Percentiles rank a stretch among this genome's conserved stretches.
These are phyloP conservation scores for Colletotrichum sp. DNA, from an alignment of 2,329 filamentous ascomycete genomes.

Conservation along the genomic window DNA sequence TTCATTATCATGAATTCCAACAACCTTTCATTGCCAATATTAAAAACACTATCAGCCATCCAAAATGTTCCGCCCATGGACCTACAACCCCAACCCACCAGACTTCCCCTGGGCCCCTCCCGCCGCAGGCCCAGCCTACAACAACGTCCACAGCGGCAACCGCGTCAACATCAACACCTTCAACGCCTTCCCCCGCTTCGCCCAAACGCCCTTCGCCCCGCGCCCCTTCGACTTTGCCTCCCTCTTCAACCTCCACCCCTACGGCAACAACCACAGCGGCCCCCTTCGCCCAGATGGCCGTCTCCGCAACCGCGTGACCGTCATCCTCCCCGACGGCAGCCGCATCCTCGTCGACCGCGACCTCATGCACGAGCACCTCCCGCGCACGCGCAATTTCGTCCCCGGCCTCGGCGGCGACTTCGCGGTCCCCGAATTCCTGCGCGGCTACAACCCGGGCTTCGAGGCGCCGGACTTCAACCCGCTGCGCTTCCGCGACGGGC, in stretches of 20 bases:
- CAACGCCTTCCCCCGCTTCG: not conserved
- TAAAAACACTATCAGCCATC: rapidly evolving
- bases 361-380: slow-evolving; percentile 11
- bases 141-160: not conserved
- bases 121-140: not conserved
- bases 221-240: not conserved
- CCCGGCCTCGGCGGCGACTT: not conserved
- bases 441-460: slow-evolving; percentile 6
- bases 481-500: not conserved
- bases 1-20: rapidly evolving
- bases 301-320: slow-evolving; percentile 9
- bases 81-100: not conserved
- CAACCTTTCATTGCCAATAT: not conserved
- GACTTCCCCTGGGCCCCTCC: not conserved
- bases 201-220: not conserved
- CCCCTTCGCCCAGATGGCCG: not conserved
- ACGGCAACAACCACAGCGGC: not conserved
- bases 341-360: slow-evolving; percentile 4
- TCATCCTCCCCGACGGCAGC: slow-evolving; percentile 4
- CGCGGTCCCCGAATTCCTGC: slow-evolving; percentile 8
- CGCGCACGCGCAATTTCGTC: slow-evolving; percentile 6
- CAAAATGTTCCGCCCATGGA: slow-evolving; percentile 8
- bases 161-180: slow-evolving; percentile 13
- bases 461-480: not conserved
- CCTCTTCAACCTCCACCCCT: not conserved